Base-by-base conservation (phyloP, 176 grass and related monocot species). In the Rhynchospora pubera region DNA sequence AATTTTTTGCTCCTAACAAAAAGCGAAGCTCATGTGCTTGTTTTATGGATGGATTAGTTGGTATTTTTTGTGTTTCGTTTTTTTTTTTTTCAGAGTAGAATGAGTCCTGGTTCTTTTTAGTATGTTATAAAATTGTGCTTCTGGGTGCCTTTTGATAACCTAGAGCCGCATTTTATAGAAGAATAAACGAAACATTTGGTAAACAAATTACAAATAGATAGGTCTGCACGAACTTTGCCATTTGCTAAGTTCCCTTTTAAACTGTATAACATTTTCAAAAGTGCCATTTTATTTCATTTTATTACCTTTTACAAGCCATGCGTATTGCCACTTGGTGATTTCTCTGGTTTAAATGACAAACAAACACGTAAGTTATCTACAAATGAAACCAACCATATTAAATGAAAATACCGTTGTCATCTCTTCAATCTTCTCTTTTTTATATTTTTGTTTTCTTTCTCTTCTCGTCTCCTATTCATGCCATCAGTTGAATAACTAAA, bases 111-210 rank as follows among this genome's bases (percentile, higher is more conserved):
- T 64, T 48, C 32, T 80, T 62, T 59, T 18, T 39, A 39, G 75
- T 57, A 57, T 32, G 59, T 51, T 79, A 63, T 48, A 45, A 62
- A 80, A 23, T 46, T 23, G 56, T 81, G 78, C 79, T 39, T 57
- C 60, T 66, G 44, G 59, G 44, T 44, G 19, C 42, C 15, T 65
- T 81, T 81, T 81, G 79, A 48, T 50, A 32, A 81, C 79, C 79
- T 81, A 14, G 79, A 62, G 79, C 42, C 71, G 9, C 79, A 21
- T 65, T 48, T 47, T 64, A 81, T 81, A 81, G 59, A 65, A 65
- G 24, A 81, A 80, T 80, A 80, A 80, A 79, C 16, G 52, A 79
- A 14, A 62, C 58, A 80, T 62, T 39, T 39, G 1, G 34, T 39
- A 39, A 39, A 39, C 34, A 39, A 60, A 46, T 46, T 2, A 39